Percentiles rank a stretch among this genome's conserved stretches.
Conservation (phyloP, 805 yeast species). For the Suhomyces emberorum region DNA sequence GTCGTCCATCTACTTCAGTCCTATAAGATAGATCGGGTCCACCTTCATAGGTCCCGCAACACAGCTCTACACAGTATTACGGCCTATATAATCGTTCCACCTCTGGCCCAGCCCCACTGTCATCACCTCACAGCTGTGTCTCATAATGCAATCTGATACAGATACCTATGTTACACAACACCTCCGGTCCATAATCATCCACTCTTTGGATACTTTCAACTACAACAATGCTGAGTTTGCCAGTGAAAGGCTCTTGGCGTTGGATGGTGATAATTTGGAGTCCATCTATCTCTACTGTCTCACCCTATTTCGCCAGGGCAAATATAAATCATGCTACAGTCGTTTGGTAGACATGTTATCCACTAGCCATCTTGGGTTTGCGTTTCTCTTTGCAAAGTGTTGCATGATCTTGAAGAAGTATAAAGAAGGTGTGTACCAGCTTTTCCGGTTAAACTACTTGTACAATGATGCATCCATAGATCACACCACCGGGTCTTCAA, state of each 20-base stretch:
- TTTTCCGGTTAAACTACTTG: slow-evolving; percentile 27
- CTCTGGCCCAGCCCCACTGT: too few relatives aligned
- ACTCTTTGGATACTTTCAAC: slow-evolving; percentile 68
- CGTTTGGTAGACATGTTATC: slow-evolving; percentile 25
- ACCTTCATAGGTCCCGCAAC: too few relatives aligned
- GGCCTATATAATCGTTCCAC: too few relatives aligned
- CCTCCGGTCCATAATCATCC: slow-evolving; percentile 59
- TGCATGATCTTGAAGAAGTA: slow-evolving; percentile 53
- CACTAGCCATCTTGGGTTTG: slow-evolving; percentile 67
- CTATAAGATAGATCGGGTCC: too few relatives aligned
- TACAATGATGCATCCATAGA: slow-evolving; percentile 23
- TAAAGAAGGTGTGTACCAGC: slow-evolving; percentile 57
- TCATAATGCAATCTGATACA: slow-evolving; percentile 15
- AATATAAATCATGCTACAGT: slow-evolving; percentile 62
- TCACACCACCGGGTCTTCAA: background rate
- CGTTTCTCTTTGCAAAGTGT: slow-evolving; percentile 69
- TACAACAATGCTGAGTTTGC: slow-evolving; percentile 79
- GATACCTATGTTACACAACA: slow-evolving; percentile 32
- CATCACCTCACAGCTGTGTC: too few relatives aligned
- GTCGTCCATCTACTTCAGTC: too few relatives aligned
- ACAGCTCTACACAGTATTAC: too few relatives aligned
- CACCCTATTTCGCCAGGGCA: slow-evolving; percentile 55
- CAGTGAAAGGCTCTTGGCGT: slow-evolving; percentile 74
- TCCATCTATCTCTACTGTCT: slow-evolving; percentile 69
- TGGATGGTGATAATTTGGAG: slow-evolving; percentile 51